Evolutionary conservation across 441 rosid species (phyloP).

Genomic region (Pelargonium myrrhifolium): DNA sequence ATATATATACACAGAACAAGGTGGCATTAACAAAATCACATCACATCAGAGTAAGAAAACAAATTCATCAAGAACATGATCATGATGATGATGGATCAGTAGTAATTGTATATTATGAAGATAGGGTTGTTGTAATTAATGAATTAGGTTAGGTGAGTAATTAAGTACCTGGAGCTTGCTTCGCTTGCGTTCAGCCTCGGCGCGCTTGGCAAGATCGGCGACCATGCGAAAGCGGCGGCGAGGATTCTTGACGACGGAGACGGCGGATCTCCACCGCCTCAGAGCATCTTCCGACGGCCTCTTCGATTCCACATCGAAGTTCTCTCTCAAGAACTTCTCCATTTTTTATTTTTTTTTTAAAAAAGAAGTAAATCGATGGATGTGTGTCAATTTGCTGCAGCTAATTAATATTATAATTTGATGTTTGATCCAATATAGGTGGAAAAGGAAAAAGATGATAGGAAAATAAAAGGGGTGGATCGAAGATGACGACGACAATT

Average conservation of each 20-base stretch:
- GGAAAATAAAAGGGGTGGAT: background rate
- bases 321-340: conserved; percentile 34
- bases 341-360: conserved; percentile 11
- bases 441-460: background rate
- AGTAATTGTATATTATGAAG: too few relatives aligned
- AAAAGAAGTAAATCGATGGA: too few relatives aligned
- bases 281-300: conserved; percentile 35
- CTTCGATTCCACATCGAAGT: conserved; percentile 36
- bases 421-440: too few relatives aligned
- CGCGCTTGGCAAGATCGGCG: conserved; percentile 44
- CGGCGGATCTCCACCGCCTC: conserved; percentile 35
- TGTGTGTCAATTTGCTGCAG: too few relatives aligned
- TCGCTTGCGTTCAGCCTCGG: conserved; percentile 40
- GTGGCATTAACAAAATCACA: too few relatives aligned
- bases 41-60: too few relatives aligned
- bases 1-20: too few relatives aligned
- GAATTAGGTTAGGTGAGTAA: too few relatives aligned
- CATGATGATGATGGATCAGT: too few relatives aligned
- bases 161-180: conserved; percentile 45
- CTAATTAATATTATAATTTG: too few relatives aligned
- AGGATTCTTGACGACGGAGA: conserved; percentile 37
- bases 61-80: too few relatives aligned
- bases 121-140: too few relatives aligned
- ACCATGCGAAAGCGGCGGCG: conserved; percentile 47
- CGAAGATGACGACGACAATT: conserved; percentile 1